Evolutionary conservation across 2,329 filamentous ascomycete genomes (phyloP).

Genomic region (Aureobasidium sp.): DNA sequence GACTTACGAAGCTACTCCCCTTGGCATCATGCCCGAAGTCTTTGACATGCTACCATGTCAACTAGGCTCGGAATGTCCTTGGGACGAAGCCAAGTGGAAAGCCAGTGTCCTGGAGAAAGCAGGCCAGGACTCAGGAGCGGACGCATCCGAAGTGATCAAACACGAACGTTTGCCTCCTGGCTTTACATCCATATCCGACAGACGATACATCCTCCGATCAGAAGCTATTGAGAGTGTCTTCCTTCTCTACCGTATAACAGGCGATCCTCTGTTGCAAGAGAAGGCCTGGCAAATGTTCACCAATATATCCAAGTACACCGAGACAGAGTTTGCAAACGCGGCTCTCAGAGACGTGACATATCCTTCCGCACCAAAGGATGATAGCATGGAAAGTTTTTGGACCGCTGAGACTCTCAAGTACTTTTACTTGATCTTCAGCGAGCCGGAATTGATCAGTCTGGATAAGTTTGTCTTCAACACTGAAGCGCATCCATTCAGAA

Average conservation of each 20-base stretch:
- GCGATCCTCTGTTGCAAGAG: conserved; percentile 54
- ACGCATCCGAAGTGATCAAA: conserved; percentile 23
- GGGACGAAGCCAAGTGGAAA: conserved; percentile 36
- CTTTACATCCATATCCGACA: conserved; percentile 47
- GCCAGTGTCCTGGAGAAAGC: conserved; percentile 30
- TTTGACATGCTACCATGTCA: conserved; percentile 41
- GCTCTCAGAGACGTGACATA: conserved; percentile 55
- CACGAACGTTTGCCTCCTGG: conserved; percentile 43
- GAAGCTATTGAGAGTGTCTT: conserved; percentile 51
- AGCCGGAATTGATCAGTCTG: conserved; percentile 49
- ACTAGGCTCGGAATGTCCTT: conserved; percentile 27
- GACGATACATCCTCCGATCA: conserved; percentile 58
- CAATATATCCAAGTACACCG: conserved; percentile 52
- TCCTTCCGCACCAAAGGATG: conserved; percentile 32
- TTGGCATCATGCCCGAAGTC: conserved; percentile 53
- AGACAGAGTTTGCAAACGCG: conserved; percentile 54
- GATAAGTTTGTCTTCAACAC: conserved; percentile 33
- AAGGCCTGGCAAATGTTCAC: conserved; percentile 69
- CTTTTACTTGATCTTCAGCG: conserved; percentile 55
- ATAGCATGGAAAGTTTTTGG: conserved; percentile 69
- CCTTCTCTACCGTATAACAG: conserved; percentile 66
- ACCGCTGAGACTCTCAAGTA: conserved; percentile 54
- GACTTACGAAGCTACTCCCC: conserved; percentile 48
- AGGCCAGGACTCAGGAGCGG: conserved; percentile 18
- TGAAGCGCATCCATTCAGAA: background rate